Evolutionary conservation across 83 land plant species (phyloP).

Genomic region (Picea abies): DNA sequence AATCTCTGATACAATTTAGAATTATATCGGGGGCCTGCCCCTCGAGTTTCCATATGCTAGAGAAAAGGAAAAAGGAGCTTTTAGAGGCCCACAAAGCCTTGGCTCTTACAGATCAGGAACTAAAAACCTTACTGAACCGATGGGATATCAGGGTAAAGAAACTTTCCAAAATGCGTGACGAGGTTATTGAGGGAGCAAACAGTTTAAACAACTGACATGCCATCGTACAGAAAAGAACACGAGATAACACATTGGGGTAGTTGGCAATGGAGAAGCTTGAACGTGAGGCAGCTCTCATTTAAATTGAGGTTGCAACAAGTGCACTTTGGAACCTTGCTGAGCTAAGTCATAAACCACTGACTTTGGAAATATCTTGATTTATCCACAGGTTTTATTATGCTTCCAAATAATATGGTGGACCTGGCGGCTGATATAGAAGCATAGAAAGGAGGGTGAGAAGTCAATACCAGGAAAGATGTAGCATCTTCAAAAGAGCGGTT

Average conservation of each 20-base stretch:
- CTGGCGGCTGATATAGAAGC: not conserved
- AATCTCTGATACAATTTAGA: no score
- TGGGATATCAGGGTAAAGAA: conserved; percentile 59
- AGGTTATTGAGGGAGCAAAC: conserved; percentile 38
- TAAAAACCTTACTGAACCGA: conserved; percentile 29
- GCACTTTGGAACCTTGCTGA: conserved; percentile 55
- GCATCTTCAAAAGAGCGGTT: conserved; percentile 14
- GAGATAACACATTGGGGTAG: conserved; percentile 39
- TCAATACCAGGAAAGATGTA: not conserved
- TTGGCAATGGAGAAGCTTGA: conserved; percentile 60
- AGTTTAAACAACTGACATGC: conserved; percentile 29
- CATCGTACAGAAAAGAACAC: conserved; percentile 37
- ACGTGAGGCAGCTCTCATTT: conserved; percentile 53
- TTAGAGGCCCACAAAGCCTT: conserved; percentile 43
- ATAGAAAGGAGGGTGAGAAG: not conserved
- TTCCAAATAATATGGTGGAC: conserved; percentile 11
- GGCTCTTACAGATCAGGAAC: conserved; percentile 64
- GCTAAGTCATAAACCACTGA: conserved; percentile 50
- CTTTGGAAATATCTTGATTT: conserved; percentile 24
- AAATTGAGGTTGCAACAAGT: conserved; percentile 61
- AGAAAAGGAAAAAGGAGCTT: conserved; percentile 49
- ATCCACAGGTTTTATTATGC: conserved; percentile 15
- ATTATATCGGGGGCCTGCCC: no score
- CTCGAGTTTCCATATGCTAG: not conserved
- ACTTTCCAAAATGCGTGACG: conserved; percentile 21